Evolutionary conservation across 805 yeast species (phyloP), one percentile per base, ranked within the genome.

Genomic region (Kluyveromyces starmeri): DNA sequence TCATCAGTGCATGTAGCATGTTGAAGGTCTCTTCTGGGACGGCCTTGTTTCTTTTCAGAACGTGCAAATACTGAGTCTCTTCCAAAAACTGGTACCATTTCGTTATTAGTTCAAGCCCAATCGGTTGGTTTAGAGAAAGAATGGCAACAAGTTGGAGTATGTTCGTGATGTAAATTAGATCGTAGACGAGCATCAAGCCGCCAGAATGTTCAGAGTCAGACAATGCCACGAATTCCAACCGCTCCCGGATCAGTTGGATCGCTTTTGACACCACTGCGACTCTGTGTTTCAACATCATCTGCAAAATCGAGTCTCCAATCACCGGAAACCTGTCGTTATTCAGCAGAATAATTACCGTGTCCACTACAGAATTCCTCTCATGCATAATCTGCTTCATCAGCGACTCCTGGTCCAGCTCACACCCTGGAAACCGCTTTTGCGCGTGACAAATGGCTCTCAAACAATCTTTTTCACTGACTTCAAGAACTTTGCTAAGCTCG

Each of bases 41-140:
- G 7, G 19, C 22, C 12, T 14, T 2, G 8, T 13, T 24, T n/a
- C 38, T 27, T 13, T 36, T 23, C 3, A 43, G 19, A 10, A 31
- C 29, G 8, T 55, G 40, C 14, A 45, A 46, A 29, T 59, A 62
- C 24, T 55, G 48, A 8, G 55, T 46, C 7, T 52, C 42, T 8
- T 61, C 51, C 70, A 75, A 63, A 8, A 75, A 52, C 5, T 57
- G 45, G 45, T 79, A 78, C 92, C 92, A 82, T 7, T 57, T 46
- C n/a, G 25, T 20, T 13, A 30, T 20, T 2, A 50, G 31, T 3
- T 70, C 65, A 4, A 42, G 25, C 2, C 67, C 61, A 1, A 46
- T 32, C 2, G 58, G 51, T 3, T 58, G 45, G 26, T 68, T 65
- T 27, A 67, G 58, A 12, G 66, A 45, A 9, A 70, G 42, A 64